Base-by-base conservation (phyloP, 2,329 filamentous ascomycete genomes). In the Bimuria novae-zelandiae region DNA sequence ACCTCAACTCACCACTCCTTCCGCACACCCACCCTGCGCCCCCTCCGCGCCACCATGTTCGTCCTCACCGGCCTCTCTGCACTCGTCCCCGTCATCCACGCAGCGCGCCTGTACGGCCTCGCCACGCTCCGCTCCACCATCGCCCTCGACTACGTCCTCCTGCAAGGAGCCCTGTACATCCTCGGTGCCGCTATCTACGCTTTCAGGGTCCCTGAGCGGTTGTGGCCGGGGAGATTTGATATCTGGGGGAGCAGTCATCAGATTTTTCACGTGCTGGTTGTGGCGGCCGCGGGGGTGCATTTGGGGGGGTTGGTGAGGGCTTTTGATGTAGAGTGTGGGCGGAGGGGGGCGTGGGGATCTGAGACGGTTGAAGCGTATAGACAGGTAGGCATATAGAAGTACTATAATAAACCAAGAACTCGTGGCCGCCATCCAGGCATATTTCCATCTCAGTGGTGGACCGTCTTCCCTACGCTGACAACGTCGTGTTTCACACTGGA, bases 211-310 rank as follows among this genome's bases (percentile, higher is more conserved):
- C 94, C 94, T 0, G 94, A 99, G 77, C 82, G 90, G 54, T 84
- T 82, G 66, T 83, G 78, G 39, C 94, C 93, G 0, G 90, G 91
- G 1, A 79, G 74, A 7, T 97, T 93, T 68, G 94, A 99, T 75
- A 89, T 97, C 46, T 89, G 89, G 84, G 93, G 94, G 32, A 92
- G 87, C 70, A 96, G 91, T 17, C 94, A 99, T 75, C 94, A 99
- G 76, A 89, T 99, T 59, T 99, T 99, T 73, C 94, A 99, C 77
- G 79, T 96, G 33, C 82, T 94, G 59, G 92, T 99, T 23, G 79
- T 97, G 14, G 74, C 92, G 55, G 94, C 94, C 0, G 93, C 91
- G 0, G 82, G 84, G 1, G 84, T 88, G 21, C 94, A 99, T 78
- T 78, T 97, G 54, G 86, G 86, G 47, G 92, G 90, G 43, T 82